Evolutionary conservation across 2,329 filamentous ascomycete genomes (phyloP), one percentile per base, ranked within the genome.

Genomic region (Pezicula rhizophila): DNA sequence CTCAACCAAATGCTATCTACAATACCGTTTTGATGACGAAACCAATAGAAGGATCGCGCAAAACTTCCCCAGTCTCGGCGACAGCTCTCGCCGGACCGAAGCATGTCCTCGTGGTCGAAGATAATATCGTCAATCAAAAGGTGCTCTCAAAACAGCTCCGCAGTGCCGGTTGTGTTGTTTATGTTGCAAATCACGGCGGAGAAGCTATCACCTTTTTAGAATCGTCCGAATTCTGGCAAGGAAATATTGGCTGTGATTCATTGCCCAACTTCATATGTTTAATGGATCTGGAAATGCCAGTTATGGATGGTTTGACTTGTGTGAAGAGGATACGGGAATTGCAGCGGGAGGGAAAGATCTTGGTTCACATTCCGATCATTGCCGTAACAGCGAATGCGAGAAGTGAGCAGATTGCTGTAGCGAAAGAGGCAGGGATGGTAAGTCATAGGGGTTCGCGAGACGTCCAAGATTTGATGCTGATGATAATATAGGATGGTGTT

Each of bases 241-340:
- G 56, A 10, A 47, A 25, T 3, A 42, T n/a, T 11, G 34, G 31
- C 10, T 52, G 48, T 2, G 58, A 73, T 23, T 67, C 71, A 1
- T 66, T 85, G 11, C 40, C 40, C 8, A 42, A 42, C 20, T 78
- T 78, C 44, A 70, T 87, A 4, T 78, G 89, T 15, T 70, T 89
- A 17, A 89, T 89, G 85, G 85, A 89, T 58, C 80, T 87, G 57
- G 83, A 88, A 60, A 88, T 89, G 85, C 85, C 85, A 1, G 68
- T 87, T 14, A 84, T 85, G 72, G 83, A 88, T 56, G 85, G 85
- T 0, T 68, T 85, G 49, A 79, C 80, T 1, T 85, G 84, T 60
- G 84, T 82, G 11, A 72, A 74, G 28, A 73, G 74, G 39, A 87
- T 89, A 48, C 75, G 85, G 14, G 73, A 79, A 52, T 64, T 85